Conservation (phyloP, 75 land plant genomes). For the Adiantum capillusveneris region DNA sequence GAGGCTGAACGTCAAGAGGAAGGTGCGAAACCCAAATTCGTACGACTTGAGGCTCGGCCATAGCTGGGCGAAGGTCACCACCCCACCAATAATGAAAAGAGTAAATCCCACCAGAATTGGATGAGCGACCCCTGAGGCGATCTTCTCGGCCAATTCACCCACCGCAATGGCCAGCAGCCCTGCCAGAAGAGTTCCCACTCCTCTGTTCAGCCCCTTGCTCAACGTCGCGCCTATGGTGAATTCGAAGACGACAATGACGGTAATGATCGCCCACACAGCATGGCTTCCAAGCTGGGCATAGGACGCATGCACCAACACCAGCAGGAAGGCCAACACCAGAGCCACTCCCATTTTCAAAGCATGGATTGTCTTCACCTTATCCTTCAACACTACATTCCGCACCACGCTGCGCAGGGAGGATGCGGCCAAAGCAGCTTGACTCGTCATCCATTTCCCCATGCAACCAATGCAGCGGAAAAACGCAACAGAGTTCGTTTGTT, state of each 20-base stretch:
- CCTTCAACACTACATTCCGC: too few species aligned
- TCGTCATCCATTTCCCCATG: too few species aligned
- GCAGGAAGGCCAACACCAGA: constrained; percentile 40
- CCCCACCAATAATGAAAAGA: constrained; percentile 36
- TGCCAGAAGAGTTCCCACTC: too few species aligned
- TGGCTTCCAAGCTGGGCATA: constrained; percentile 40
- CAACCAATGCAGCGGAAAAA: too few species aligned
- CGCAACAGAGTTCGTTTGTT: too few species aligned
- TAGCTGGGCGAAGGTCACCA: constrained; percentile 40
- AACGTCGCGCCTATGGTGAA: constrained; percentile 48
- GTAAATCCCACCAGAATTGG: too few species aligned
- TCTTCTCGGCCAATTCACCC: too few species aligned
- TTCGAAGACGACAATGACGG: constrained; percentile 64
- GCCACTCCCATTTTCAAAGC: constrained; percentile 50
- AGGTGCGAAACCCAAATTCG: constrained; percentile 76
- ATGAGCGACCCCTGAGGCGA: too few species aligned
- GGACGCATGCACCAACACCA: constrained; percentile 36
- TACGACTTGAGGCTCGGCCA: constrained; percentile 60
- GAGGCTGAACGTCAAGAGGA: constrained; percentile 68
- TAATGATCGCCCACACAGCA: constrained; percentile 74
- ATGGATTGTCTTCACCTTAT: constrained; percentile 37
- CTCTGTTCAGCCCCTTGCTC: too few species aligned
- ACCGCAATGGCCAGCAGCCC: too few species aligned
- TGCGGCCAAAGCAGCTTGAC: too few species aligned
- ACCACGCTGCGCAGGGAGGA: too few species aligned